These are phyloP conservation scores for Botrytis galanthina DNA, from an alignment of 2,329 filamentous ascomycete genomes.

Conservation along the genomic window DNA sequence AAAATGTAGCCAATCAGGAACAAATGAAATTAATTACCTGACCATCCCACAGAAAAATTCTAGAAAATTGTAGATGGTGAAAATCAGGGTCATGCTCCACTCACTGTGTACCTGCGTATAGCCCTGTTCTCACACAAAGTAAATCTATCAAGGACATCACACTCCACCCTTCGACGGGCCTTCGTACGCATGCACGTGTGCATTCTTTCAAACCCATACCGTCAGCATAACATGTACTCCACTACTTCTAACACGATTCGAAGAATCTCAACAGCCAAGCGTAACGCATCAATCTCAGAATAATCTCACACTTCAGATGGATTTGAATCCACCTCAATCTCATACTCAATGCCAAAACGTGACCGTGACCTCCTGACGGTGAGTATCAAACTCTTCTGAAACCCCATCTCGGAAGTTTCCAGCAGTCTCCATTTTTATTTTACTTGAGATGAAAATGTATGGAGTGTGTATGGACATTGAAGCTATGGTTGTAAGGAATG, in stretches of 20 bases:
- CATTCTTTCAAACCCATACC: background rate
- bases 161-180: conserved; percentile 3
- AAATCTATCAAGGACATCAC: conserved; percentile 1
- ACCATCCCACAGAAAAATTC: background rate
- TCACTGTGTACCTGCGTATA: conserved; percentile 10
- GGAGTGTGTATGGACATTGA: background rate
- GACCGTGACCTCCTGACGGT: background rate
- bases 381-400: conserved; percentile 15
- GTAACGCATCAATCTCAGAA: background rate
- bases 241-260: background rate
- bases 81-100: conserved; percentile 13
- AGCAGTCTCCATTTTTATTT: background rate
- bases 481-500: background rate
- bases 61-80: conserved; percentile 3
- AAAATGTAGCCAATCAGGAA: background rate
- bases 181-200: background rate
- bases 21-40: background rate
- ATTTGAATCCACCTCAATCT: background rate
- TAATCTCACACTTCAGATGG: background rate
- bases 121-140: background rate
- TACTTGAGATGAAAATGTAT: background rate
- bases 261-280: background rate
- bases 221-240: background rate
- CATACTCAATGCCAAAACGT: conserved; percentile 5
- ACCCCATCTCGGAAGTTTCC: conserved; percentile 2